These are phyloP conservation scores for Leccinum incarnatum DNA, from an alignment of 768 basidiomycete genomes.

Conservation along the genomic window DNA sequence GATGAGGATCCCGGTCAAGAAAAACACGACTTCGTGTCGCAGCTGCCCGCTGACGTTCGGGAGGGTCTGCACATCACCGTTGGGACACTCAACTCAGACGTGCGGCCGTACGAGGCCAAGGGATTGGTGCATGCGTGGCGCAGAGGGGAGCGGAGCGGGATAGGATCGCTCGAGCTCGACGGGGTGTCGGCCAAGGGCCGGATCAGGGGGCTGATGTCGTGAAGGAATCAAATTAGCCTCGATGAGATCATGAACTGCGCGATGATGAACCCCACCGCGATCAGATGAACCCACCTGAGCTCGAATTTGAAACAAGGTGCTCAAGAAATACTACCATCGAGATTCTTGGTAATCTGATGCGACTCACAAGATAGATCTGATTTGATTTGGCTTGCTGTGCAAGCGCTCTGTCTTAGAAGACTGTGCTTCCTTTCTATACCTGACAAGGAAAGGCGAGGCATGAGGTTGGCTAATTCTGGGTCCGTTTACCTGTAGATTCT, in stretches of 20 bases:
- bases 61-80: constrained; percentile 80
- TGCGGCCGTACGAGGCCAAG: constrained; percentile 69
- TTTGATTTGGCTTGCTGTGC: no score
- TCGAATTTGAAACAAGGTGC: no score
- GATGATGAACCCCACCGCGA: not conserved
- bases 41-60: constrained; percentile 46
- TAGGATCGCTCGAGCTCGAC: constrained; percentile 29
- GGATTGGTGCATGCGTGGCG: constrained; percentile 58
- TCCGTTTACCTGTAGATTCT: no score
- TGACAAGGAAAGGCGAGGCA: no score
- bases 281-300: not conserved
- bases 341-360: no score
- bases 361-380: no score
- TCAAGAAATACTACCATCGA: no score
- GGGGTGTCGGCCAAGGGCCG: constrained; percentile 30
- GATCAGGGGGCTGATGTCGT: constrained; percentile 26
- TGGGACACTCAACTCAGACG: constrained; percentile 55
- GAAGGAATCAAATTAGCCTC: not conserved
- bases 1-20: constrained; percentile 32
- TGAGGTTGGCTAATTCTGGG: no score
- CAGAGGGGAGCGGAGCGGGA: constrained; percentile 30
- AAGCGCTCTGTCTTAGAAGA: no score
- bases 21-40: constrained; percentile 46
- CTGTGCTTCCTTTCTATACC: no score
- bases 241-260: not conserved